A percentile compares a stretch with the other conserved stretches of the same genome.
phyloP scores from a whole-genome alignment of 1,284 basidiomycete genomes.

The Sporisorium sorghi region DNA sequence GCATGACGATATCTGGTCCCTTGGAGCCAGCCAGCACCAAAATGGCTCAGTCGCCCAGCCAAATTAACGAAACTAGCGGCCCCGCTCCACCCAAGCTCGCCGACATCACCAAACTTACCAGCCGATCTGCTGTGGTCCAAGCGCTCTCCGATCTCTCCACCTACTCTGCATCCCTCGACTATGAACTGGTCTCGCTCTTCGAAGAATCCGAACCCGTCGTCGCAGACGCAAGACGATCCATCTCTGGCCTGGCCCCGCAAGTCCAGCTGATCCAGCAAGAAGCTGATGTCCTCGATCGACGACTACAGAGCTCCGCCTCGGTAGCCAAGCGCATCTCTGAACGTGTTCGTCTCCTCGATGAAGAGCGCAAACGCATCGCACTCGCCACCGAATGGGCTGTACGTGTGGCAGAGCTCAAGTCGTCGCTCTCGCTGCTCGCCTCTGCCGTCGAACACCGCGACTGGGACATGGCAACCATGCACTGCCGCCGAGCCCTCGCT shows the following conservation, averaged over 20 bases:
- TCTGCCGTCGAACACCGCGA: conserved; percentile 84
- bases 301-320: conserved; percentile 78
- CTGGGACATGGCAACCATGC: conserved; percentile 92
- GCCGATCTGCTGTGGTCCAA: conserved; percentile 55
- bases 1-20: conserved; percentile 27
- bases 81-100: conserved; percentile 12
- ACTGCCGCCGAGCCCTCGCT: conserved; percentile 88
- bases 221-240: conserved; percentile 31
- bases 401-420: conserved; percentile 90
- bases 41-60: conserved; percentile 11
- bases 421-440: conserved; percentile 81
- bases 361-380: conserved; percentile 87
- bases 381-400: conserved; percentile 85
- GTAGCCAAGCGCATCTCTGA: conserved; percentile 91
- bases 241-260: conserved; percentile 75
- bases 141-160: conserved; percentile 75
- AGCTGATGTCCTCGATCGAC: conserved; percentile 74
- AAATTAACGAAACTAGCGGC: conserved; percentile 3
- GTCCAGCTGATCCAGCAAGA: conserved; percentile 77
- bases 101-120: conserved; percentile 46
- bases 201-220: conserved; percentile 71
- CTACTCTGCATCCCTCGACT: conserved; percentile 81
- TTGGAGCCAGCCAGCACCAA: conserved; percentile 1
- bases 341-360: conserved; percentile 85
- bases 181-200: conserved; percentile 80